These are phyloP conservation scores for Phytophthora pseudosyringae DNA, from an alignment of 352 stramenopile species.

Conservation along the genomic window DNA sequence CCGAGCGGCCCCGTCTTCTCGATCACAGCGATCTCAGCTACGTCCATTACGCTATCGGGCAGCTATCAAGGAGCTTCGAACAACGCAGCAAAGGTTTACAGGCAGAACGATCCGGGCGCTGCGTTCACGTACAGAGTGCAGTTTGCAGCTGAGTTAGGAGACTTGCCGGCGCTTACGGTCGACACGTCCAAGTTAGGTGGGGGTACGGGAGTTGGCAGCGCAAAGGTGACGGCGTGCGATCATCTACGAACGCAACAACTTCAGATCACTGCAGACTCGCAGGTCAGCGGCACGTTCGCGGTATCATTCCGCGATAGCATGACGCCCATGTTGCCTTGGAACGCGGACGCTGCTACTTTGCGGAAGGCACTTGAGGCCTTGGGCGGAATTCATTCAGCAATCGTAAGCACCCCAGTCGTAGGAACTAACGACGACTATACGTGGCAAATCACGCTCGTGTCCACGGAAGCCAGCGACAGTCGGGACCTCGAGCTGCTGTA, in stretches of 20 bases:
- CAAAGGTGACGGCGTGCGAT: slow-evolving; percentile 88
- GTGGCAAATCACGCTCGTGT: slow-evolving; percentile 90
- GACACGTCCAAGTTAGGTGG: slow-evolving; percentile 60
- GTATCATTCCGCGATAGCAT: slow-evolving; percentile 71
- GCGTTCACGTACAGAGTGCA: slow-evolving; percentile 77
- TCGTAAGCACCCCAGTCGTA: slow-evolving; percentile 42
- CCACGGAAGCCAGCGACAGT: slow-evolving; percentile 50
- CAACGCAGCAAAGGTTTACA: slow-evolving; percentile 76
- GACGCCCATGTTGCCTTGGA: slow-evolving; percentile 79
- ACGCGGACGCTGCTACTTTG: slow-evolving; percentile 61
- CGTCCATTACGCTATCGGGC: slow-evolving; percentile 86
- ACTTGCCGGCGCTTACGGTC: slow-evolving; percentile 58
- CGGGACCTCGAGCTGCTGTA: slow-evolving; percentile 67
- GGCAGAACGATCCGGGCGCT: slow-evolving; percentile 58
- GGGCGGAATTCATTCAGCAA: slow-evolving; percentile 73
- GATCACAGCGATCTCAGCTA: slow-evolving; percentile 64
- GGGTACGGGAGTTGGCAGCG: slow-evolving; percentile 15
- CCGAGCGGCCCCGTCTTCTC: slow-evolving; percentile 87
- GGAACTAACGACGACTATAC: slow-evolving; percentile 66
- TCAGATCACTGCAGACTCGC: slow-evolving; percentile 50
- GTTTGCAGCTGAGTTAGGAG: slow-evolving; percentile 81
- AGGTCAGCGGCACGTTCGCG: slow-evolving; percentile 88
- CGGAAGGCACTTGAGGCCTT: slow-evolving; percentile 71
- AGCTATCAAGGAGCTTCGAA: slow-evolving; percentile 78
- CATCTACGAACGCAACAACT: slow-evolving; percentile 81